Evolutionary conservation across 306 rosid species (phyloP).

Genomic region (Fragaria iinumae): DNA sequence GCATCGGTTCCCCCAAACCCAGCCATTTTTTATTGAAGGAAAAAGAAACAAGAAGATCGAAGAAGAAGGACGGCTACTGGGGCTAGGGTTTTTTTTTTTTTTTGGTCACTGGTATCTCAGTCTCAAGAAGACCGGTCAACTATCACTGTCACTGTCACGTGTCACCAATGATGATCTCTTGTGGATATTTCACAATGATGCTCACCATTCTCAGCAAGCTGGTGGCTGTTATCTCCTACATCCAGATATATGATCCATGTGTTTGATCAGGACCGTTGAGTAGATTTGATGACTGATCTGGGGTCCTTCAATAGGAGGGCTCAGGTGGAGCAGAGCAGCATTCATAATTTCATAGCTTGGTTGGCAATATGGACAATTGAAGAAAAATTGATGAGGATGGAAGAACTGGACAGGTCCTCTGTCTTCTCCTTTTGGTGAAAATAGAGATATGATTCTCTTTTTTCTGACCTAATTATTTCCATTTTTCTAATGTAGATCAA

Average conservation of each 20-base stretch:
- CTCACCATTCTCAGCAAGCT: neutral
- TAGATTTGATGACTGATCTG: neutral
- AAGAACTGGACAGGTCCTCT: neutral
- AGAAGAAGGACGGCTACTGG: neutral
- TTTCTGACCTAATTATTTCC: neutral
- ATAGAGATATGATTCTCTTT: neutral
- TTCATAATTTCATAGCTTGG: neutral
- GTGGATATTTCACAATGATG: neutral
- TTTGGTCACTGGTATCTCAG: neutral
- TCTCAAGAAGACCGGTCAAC: neutral
- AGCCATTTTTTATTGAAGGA: neutral
- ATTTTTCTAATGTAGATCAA: neutral
- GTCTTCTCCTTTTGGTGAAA: neutral
- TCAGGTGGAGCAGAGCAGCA: neutral
- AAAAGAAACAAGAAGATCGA: neutral
- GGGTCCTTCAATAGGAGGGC: neutral
- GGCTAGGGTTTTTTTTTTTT: neutral
- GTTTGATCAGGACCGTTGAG: neutral
- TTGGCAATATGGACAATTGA: neutral
- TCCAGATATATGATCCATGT: neutral
- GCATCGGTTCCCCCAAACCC: constrained; percentile 2
- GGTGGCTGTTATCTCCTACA: neutral
- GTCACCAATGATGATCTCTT: neutral
- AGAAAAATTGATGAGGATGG: neutral
- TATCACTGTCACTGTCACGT: constrained; percentile 2